phyloP scores from a whole-genome alignment of 176 grass and related monocot species.

The Puccinellia tenuiflora region DNA sequence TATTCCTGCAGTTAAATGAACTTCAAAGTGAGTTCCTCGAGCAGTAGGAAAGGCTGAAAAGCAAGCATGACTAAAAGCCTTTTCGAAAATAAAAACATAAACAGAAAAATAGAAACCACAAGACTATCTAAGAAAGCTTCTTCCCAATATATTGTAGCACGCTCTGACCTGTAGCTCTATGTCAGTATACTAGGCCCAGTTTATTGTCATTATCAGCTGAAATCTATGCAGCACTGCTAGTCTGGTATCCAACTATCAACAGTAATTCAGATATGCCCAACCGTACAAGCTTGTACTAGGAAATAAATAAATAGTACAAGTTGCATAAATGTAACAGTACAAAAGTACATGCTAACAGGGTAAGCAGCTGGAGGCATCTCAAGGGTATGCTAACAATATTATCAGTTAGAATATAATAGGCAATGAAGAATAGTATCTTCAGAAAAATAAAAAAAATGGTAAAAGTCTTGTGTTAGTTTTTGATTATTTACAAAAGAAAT shows the following conservation, averaged over 20 bases:
- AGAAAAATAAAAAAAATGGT: not conserved
- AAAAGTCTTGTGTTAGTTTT: not conserved
- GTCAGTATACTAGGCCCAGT: not conserved
- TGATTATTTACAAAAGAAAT: not conserved
- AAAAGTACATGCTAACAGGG: not conserved
- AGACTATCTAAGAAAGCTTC: not conserved
- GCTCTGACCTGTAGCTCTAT: not conserved
- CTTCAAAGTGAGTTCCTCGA: not conserved
- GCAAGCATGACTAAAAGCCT: not conserved
- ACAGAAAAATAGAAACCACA: not conserved
- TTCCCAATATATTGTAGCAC: not conserved
- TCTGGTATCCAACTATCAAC: not conserved
- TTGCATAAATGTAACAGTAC: not conserved
- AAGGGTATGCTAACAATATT: not conserved
- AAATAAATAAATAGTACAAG: not conserved
- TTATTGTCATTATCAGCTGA: not conserved
- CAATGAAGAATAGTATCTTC: not conserved
- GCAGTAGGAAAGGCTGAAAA: not conserved
- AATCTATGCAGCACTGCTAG: not conserved
- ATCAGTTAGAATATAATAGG: not conserved
- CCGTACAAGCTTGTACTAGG: not conserved
- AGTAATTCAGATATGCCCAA: not conserved
- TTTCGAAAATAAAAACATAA: not conserved
- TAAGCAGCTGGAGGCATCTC: not conserved
- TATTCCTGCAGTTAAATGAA: slow-evolving; percentile 7